phyloP scores from a whole-genome alignment of 2,329 filamentous ascomycete species.

The Colletotrichum sp. region DNA sequence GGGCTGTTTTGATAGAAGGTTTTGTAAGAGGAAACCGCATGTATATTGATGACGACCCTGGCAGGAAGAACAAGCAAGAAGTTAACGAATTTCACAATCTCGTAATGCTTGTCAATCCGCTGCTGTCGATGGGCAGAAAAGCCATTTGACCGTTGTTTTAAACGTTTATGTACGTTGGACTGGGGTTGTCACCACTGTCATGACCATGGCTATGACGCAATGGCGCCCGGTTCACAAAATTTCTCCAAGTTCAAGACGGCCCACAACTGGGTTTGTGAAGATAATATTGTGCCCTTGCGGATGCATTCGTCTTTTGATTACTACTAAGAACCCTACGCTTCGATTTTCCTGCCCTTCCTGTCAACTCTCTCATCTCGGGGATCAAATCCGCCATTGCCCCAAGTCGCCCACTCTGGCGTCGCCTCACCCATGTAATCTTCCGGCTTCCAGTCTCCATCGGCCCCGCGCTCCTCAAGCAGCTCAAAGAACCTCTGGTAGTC shows the following conservation, averaged over 20 bases:
- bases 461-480: slow-evolving; percentile 72
- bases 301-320: slow-evolving; percentile 16
- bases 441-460: slow-evolving; percentile 75
- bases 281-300: not conserved
- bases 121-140: not conserved
- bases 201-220: not conserved
- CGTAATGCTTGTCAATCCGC: not conserved
- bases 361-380: slow-evolving; percentile 87
- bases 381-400: slow-evolving; percentile 95
- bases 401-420: slow-evolving; percentile 93
- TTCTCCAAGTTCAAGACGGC: not conserved
- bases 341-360: slow-evolving; percentile 77
- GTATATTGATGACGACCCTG: slow-evolving; percentile 22
- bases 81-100: not conserved
- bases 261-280: not conserved
- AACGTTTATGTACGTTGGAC: not conserved
- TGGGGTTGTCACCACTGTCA: not conserved
- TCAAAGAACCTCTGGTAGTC: slow-evolving; percentile 90
- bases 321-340: slow-evolving; percentile 29
- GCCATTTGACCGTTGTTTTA: not conserved
- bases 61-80: slow-evolving; percentile 15
- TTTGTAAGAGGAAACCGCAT: slow-evolving; percentile 37
- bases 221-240: not conserved
- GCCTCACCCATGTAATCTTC: slow-evolving; percentile 88
- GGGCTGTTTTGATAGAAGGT: slow-evolving; percentile 41